Conservation (phyloP, 2,329 filamentous ascomycete genomes). For the Kalmusia sp. region DNA sequence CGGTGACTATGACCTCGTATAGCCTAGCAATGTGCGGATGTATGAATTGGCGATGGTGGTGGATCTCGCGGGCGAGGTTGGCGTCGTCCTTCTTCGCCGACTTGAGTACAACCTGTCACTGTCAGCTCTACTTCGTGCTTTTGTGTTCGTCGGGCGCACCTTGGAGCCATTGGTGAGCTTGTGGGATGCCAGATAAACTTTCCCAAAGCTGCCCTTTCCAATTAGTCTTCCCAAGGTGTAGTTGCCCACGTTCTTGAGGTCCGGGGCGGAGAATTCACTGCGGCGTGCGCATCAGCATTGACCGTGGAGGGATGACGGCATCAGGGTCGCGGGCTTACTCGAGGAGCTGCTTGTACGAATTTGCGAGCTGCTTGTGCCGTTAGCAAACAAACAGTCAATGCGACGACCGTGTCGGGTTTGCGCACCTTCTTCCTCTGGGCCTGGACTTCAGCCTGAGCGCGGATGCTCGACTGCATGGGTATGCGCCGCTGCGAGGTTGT, state of each 20-base stretch:
- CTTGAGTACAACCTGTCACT: conserved; percentile 89
- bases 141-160: conserved; percentile 57
- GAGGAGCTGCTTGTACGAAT: conserved; percentile 94
- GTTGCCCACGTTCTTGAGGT: conserved; percentile 91
- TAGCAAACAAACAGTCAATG: conserved; percentile 11
- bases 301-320: not conserved
- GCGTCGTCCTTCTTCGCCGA: conserved; percentile 95
- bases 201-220: conserved; percentile 97
- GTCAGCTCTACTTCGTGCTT: conserved; percentile 18
- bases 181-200: conserved; percentile 94
- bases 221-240: conserved; percentile 91
- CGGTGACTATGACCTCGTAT: conserved; percentile 98
- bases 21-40: conserved; percentile 96
- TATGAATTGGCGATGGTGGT: conserved; percentile 96
- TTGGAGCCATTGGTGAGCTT: conserved; percentile 99
- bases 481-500: conserved; percentile 36
- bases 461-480: conserved; percentile 54
- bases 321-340: conserved; percentile 66
- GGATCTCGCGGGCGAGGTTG: conserved; percentile 95
- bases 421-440: conserved; percentile 65
- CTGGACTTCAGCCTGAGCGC: conserved; percentile 63
- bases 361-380: conserved; percentile 75
- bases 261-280: conserved; percentile 92
- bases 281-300: conserved; percentile 27
- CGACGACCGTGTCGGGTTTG: not conserved